Base-by-base conservation (phyloP, 2,329 filamentous ascomycete genomes). In the Biscogniauxia marginata region DNA sequence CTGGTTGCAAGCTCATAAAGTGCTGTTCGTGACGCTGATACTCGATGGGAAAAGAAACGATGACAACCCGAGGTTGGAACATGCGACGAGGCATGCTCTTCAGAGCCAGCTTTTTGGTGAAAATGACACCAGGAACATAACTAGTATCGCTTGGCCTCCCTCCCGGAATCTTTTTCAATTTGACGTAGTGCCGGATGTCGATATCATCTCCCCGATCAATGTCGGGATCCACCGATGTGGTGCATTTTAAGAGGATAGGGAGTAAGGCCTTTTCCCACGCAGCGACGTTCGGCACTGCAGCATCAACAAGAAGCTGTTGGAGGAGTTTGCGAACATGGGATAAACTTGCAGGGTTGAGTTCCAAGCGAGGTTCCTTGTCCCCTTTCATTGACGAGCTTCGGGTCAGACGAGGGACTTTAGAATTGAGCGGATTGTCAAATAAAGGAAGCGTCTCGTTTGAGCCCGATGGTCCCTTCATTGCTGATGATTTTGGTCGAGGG, bases 1-100 rank as follows among this genome's bases (percentile, higher is more conserved):
- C 92, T 43, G 93, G 93, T 66, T 98, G 92, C 50, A 99, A 77
- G 66, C 95, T 99, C 93, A 99, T 97, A 71, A 99, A 98, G 71
- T 98, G 93, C 61, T 91, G 84, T 68, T 93, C 88, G 65, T 97
- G 92, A 43, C 95, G 86, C 56, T 96, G 91, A 72, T 99, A 99
- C 70, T 99, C 95, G 56, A 99, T 91, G 0, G 95, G 87, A 68
- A 99, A 99, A 0, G 92, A 93, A 55, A 99, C 88, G 61, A 99
- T 91, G 49, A 96, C 82, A 59, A 99, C 95, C 25, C 91, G 87
- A 3, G 95, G 95, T 53, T 90, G 88, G 11, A 82, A 74, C 60
- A 98, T 95, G 60, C 86, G 90, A 55, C 95, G 85, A 18, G 90
- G 88, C 95, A 99, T 99, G 73, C 89, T 96, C 71, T 99, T 99